phyloP scores from a whole-genome alignment of 2,329 filamentous ascomycete genomes.

The Neofusicoccum sp. region DNA sequence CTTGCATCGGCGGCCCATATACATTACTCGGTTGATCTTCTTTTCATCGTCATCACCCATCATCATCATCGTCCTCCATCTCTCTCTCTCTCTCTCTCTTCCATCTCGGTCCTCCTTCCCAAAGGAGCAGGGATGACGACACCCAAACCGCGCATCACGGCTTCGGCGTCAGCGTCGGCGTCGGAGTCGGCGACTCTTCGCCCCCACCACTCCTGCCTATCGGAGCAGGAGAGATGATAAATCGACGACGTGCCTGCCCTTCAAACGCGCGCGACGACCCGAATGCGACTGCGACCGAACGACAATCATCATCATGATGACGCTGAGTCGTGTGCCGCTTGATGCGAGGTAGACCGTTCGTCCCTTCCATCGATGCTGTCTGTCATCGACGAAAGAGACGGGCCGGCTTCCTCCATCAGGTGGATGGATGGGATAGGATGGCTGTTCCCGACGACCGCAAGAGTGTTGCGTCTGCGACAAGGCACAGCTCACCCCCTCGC shows the following conservation, averaged over 20 bases:
- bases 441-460: neutral
- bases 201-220: neutral
- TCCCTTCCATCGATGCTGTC: too few relatives aligned
- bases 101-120: neutral
- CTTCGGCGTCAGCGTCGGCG: neutral
- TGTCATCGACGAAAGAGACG: too few relatives aligned
- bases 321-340: too few relatives aligned
- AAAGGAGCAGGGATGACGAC: neutral
- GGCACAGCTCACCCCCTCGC: constrained; percentile 31
- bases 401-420: neutral
- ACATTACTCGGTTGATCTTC: neutral
- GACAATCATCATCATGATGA: too few relatives aligned
- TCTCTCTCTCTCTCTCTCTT: neutral
- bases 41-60: neutral
- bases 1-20: neutral
- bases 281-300: too few relatives aligned
- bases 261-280: too few relatives aligned
- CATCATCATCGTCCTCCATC: neutral
- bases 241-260: neutral
- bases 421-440: neutral
- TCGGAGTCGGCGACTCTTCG: neutral
- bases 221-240: neutral
- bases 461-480: neutral
- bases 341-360: too few relatives aligned
- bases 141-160: too few relatives aligned